Evolutionary conservation across 2,329 filamentous ascomycete species (phyloP), one percentile per base, ranked within the genome.

Genomic region (Nigrograna mackinnonii): DNA sequence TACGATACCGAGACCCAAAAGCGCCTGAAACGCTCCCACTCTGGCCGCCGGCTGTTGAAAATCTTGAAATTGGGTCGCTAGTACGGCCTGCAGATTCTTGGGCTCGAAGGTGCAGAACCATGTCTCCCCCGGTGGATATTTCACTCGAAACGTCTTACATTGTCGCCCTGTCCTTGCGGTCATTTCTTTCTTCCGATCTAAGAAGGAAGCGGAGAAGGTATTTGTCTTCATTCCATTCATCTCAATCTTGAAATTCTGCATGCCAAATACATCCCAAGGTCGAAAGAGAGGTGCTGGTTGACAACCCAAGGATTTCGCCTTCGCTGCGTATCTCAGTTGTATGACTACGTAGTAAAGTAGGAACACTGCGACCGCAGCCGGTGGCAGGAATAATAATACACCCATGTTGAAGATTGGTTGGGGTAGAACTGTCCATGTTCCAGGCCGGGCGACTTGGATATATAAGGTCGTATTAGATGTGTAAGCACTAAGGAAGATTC

Each of bases 31-130:
- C 19, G 56, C 60, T 2, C 45, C 45, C 44, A 66, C 69, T 18
- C 72, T 52, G 14, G 59, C 44, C 6, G 50, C 40, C 1, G 69
- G 68, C 5, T 75, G 42, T 3, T 65, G 60, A 61, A 72, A 77
- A 35, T 76, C 73, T 49, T 75, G 73, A 49, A 72, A 72, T 20
- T 74, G 64, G 2, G 68, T 62, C 5, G 71, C 70, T 22, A 75
- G 66, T 20, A 76, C 62, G 4, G 66, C 58, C 50, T 76, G 73
- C n/a, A 76, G 55, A 34, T 75, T 76, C 47, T 69, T 68, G 1
- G 73, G 73, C 30, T 77, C 72, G 4, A 58, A 54, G 0, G 73
- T 77, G 28, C 60, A 54, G 6, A 53, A 35, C 0, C 24, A 33
- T 11, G 35, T 31, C 18, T 6, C 24, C 5, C 57, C 57, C 39